Base-by-base conservation (phyloP, 78 protist species). In the Ministeria vibrans region DNA sequence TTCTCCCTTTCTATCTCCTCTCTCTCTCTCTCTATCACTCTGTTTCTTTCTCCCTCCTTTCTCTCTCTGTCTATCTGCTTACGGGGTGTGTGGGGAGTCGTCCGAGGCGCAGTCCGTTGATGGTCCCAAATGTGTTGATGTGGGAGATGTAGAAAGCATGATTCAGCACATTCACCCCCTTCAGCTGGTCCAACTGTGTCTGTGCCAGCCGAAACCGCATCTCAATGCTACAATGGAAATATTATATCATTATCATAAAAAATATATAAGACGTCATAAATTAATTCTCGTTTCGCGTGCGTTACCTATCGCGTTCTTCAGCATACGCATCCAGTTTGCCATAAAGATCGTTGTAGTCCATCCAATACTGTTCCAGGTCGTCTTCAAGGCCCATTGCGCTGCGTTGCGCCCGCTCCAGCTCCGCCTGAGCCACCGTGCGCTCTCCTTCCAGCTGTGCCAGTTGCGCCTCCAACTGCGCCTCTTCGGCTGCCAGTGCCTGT, bases 71-170 rank as follows among this genome's bases (percentile, higher is more conserved):
- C n/a, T n/a, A n/a, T n/a, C n/a, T n/a, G n/a, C n/a, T n/a, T n/a
- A 30, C n/a, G 22, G 64, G 63, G 30, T 5, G 42, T 7, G 18
- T 6, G 69, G 34, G 0, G 28, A 92, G 63, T 5, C 90, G 83
- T 3, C 97, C 97, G 11, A 94, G 87, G 18, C 97, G 75, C 41
- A 89, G 79, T 0, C 81, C 81, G 64, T 90, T 92, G 69, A 94
- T 94, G 7, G 94, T 94, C 28, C 92, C 97, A 80, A 90, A 94
- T 38, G 83, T 90, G 30, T 89, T 88, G 38, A 85, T 93, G 68
- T 73, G 75, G 75, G 78, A 86, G 2, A 94, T 88, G 85, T 91
- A 92, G 64, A 94, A 94, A 0, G 93, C 84, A 69, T 94, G 94
- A 66, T 94, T 94, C 74, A 79, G 71, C 15, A 94, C 82, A 77